These are phyloP conservation scores for Madurella mycetomatis DNA, from an alignment of 2,329 filamentous ascomycete genomes.

Conservation along the genomic window DNA sequence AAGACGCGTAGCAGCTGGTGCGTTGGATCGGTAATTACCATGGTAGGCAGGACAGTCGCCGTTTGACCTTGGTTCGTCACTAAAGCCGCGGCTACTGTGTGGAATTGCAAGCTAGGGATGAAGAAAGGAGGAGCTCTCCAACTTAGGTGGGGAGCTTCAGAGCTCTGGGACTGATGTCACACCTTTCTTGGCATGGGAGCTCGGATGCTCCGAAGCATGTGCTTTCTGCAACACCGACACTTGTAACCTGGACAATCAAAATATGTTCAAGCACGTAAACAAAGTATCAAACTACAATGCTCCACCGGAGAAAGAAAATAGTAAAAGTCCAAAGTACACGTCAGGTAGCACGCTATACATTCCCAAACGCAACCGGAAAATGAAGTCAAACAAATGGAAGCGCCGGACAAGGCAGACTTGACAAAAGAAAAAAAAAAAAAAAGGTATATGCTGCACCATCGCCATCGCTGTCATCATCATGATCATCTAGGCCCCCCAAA, in stretches of 20 bases:
- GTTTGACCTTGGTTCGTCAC: too few species aligned
- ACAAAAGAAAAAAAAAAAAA: not conserved
- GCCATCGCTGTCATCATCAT: not conserved
- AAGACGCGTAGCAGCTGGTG: too few species aligned
- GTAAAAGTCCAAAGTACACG: conserved; percentile 1
- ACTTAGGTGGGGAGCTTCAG: too few species aligned
- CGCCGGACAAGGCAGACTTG: conserved; percentile 4
- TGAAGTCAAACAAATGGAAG: not conserved
- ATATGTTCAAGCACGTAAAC: not conserved
- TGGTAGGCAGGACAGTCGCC: not conserved
- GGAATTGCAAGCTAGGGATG: too few species aligned
- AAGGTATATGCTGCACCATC: not conserved
- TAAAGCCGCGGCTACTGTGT: too few species aligned
- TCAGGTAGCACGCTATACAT: conserved; percentile 1
- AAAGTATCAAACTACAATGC: not conserved
- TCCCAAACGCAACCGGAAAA: not conserved
- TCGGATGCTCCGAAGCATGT: too few species aligned
- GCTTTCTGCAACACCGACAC: too few species aligned
- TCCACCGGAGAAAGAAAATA: not conserved
- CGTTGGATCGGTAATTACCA: not conserved
- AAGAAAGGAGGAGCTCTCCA: too few species aligned
- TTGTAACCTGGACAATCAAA: too few species aligned
- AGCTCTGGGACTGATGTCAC: too few species aligned
- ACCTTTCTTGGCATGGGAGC: too few species aligned
- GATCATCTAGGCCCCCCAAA: not conserved